Base-by-base conservation (phyloP, 1,139 yeast genomes). In the Geotrichum histeridarum region DNA sequence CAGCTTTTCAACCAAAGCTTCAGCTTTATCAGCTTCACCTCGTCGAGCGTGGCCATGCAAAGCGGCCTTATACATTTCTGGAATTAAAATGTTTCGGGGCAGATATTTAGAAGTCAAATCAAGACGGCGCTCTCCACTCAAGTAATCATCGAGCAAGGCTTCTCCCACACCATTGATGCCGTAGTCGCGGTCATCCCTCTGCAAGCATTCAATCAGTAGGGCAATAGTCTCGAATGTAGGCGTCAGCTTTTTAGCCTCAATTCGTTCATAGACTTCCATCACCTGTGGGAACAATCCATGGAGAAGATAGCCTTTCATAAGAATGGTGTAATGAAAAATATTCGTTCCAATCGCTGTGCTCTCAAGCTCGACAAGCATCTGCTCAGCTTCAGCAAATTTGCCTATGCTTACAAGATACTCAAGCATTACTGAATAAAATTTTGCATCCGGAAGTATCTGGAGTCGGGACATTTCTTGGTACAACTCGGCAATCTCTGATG, bases 241-340 rank as follows among this genome's bases (percentile, higher is more conserved):
- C n/a, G 54, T 44, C 8, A 65, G 53, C 11, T 55, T 54, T 18
- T 56, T 49, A 8, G 47, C 32, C 36, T 58, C 54, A 53, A 64
- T 54, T 27, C 59, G 59, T n/a, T 57, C 44, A 50, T 59, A 64
- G 5, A 64, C 48, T 44, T 51, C 47, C 14, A 57, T 57, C 8
- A 59, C 64, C 31, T 56, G 43, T 6, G 54, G 50, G 32, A 39
- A 54, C 14, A 50, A 33, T n/a, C 43, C 42, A 14, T 18, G 39
- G 8, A 36, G 17, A n/a, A 61, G 43, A 42, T 57, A 60, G 4
- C 60, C 61, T 8, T 60, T 56, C 59, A 67, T 61, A 27, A 68
- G 48, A 9, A 67, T 51, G 0, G 67, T 58, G 43, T 62, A 68
- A 53, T 69, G 71, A 32, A 62, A 63, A 8, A 63, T 60, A 11